Conservation (phyloP, 1,284 basidiomycete species). For the Cutaneotrichosporon spelunceum region DNA sequence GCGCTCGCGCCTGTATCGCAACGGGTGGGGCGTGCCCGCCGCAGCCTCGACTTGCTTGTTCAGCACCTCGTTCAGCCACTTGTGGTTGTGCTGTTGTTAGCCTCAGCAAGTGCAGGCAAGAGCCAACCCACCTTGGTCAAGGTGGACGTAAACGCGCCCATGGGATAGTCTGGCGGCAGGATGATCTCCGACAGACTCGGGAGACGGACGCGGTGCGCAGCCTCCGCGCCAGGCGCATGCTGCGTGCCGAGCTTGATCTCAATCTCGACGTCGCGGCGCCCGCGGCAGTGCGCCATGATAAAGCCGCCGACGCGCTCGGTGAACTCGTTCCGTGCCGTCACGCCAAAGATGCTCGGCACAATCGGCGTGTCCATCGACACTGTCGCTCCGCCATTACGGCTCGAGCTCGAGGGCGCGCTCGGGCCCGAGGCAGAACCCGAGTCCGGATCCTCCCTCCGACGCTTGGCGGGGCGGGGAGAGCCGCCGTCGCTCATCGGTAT, state of each 20-base stretch:
- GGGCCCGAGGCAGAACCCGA: slow-evolving; percentile 3
- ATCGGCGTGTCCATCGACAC: slow-evolving; percentile 42
- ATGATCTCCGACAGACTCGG: slow-evolving; percentile 81
- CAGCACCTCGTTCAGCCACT: slow-evolving; percentile 76
- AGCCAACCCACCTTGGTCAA: slow-evolving; percentile 71
- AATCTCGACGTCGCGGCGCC: slow-evolving; percentile 59
- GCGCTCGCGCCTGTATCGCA: slow-evolving; percentile 73
- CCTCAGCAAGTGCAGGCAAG: background rate
- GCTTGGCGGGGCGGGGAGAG: slow-evolving; percentile 29
- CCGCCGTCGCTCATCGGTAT: slow-evolving; percentile 17
- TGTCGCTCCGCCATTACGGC: background rate
- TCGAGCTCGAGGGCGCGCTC: slow-evolving; percentile 5
- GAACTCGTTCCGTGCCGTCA: slow-evolving; percentile 92
- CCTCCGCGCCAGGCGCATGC: slow-evolving; percentile 54
- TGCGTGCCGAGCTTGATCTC: slow-evolving; percentile 91
- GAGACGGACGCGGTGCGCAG: slow-evolving; percentile 55
- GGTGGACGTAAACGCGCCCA: slow-evolving; percentile 77
- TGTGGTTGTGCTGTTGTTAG: slow-evolving; percentile 67
- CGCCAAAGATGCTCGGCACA: slow-evolving; percentile 82
- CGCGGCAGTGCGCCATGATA: slow-evolving; percentile 55
- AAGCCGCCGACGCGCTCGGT: slow-evolving; percentile 88
- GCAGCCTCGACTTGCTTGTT: slow-evolving; percentile 61
- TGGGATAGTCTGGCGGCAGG: slow-evolving; percentile 49
- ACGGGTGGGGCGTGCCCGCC: slow-evolving; percentile 57
- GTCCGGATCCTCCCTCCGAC: slow-evolving; percentile 25